Conservation (phyloP, 2,329 filamentous ascomycete genomes). For the Chaetomiaceae sp. region DNA sequence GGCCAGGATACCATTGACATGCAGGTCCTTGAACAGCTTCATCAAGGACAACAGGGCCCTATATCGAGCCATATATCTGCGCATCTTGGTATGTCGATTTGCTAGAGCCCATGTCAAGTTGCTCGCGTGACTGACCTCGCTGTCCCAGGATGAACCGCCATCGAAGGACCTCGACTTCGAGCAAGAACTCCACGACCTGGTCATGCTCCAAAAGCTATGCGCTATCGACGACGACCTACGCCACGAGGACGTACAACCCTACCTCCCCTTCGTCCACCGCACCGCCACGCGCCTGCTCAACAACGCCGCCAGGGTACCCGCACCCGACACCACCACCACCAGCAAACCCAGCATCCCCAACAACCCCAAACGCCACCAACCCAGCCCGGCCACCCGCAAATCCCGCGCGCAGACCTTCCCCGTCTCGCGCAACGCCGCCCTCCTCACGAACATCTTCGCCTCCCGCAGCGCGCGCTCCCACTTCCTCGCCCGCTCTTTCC, state of each 20-base stretch:
- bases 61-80: conserved; percentile 57
- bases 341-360: not conserved
- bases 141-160: conserved; percentile 34
- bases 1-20: conserved; percentile 44
- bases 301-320: conserved; percentile 27
- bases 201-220: conserved; percentile 41
- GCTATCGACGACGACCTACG: conserved; percentile 25
- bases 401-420: conserved; percentile 33
- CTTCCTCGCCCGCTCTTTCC: conserved; percentile 58
- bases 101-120: not conserved
- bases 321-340: not conserved
- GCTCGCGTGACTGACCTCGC: not conserved
- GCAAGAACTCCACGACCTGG: conserved; percentile 38
- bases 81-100: conserved; percentile 41
- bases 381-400: not conserved
- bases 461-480: conserved; percentile 45
- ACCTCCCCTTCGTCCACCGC: conserved; percentile 44
- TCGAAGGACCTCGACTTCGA: conserved; percentile 25
- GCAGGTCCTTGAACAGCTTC: conserved; percentile 46
- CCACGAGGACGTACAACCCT: conserved; percentile 29
- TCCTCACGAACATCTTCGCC: conserved; percentile 42
- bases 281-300: conserved; percentile 41
- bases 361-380: not conserved
- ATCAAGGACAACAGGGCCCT: conserved; percentile 53
- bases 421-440: conserved; percentile 41